These are phyloP conservation scores for Scytalidium sp. DNA, from an alignment of 2,329 filamentous ascomycete genomes.

Conservation along the genomic window DNA sequence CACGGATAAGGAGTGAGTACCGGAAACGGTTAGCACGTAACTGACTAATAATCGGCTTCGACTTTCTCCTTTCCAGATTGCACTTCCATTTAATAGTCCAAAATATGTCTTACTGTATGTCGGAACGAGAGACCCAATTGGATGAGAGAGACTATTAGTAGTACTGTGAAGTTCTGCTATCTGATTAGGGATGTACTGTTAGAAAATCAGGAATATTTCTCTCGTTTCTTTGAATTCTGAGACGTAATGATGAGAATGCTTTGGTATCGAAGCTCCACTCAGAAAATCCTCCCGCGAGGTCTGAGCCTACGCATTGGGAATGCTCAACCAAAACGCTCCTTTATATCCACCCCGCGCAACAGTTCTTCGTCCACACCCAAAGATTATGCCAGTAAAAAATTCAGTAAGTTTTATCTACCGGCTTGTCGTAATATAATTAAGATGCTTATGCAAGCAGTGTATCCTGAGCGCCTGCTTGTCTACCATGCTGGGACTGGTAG, in stretches of 20 bases:
- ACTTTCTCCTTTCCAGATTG: not conserved
- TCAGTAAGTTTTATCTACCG: not conserved
- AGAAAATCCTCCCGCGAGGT: not conserved
- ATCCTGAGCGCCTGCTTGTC: conserved; percentile 61
- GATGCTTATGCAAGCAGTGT: conserved; percentile 33
- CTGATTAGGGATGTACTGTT: not conserved
- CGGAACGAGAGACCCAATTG: too few relatives aligned
- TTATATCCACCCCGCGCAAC: not conserved
- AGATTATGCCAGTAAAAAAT: not conserved
- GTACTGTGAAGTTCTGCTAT: not conserved
- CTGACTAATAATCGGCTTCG: not conserved
- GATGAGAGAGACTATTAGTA: too few relatives aligned
- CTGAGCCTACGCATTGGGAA: not conserved
- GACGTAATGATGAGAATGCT: not conserved
- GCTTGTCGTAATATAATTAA: not conserved
- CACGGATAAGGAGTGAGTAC: not conserved
- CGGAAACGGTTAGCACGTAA: not conserved
- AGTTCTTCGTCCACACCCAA: not conserved
- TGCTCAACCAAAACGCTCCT: not conserved
- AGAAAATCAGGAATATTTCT: not conserved
- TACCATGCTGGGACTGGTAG: conserved; percentile 71
- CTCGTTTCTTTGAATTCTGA: not conserved
- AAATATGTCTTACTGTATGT: too few relatives aligned
- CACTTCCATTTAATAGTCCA: not conserved
- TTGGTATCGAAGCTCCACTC: not conserved